Conservation (phyloP, 2,329 filamentous ascomycete genomes). For the Cyphellophora attinorum region DNA sequence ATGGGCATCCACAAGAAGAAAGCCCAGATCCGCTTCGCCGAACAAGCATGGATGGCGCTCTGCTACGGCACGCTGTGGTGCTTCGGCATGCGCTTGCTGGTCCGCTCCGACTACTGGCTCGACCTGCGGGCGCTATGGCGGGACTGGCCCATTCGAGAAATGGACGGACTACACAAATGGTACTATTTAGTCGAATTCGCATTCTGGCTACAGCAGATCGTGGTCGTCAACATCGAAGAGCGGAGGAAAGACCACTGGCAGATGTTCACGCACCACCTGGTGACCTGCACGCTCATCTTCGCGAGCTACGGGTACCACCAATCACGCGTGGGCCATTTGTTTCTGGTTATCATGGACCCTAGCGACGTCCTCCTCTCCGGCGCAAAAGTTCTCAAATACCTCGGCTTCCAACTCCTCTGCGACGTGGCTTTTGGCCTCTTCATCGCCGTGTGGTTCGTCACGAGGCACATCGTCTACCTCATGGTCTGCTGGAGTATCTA, state of each 20-base stretch:
- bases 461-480: constrained; percentile 72
- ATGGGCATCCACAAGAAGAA: constrained; percentile 66
- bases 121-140: constrained; percentile 73
- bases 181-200: constrained; percentile 86
- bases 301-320: constrained; percentile 79
- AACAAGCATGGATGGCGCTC: constrained; percentile 83
- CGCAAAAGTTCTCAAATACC: constrained; percentile 90
- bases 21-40: constrained; percentile 71
- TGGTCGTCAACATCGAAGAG: constrained; percentile 91
- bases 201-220: constrained; percentile 89
- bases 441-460: constrained; percentile 72
- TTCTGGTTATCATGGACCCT: constrained; percentile 86
- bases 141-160: constrained; percentile 70
- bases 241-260: constrained; percentile 89
- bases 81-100: constrained; percentile 75
- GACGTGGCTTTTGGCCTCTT: constrained; percentile 79
- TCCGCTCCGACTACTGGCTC: constrained; percentile 66
- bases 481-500: constrained; percentile 76
- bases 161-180: constrained; percentile 66
- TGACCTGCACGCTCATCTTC: constrained; percentile 73
- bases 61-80: constrained; percentile 79
- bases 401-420: constrained; percentile 65
- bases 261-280: constrained; percentile 90
- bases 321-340: constrained; percentile 77
- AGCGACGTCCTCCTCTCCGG: constrained; percentile 84